Evolutionary conservation across 441 rosid species (phyloP).

Genomic region (Pelargonium australe): DNA sequence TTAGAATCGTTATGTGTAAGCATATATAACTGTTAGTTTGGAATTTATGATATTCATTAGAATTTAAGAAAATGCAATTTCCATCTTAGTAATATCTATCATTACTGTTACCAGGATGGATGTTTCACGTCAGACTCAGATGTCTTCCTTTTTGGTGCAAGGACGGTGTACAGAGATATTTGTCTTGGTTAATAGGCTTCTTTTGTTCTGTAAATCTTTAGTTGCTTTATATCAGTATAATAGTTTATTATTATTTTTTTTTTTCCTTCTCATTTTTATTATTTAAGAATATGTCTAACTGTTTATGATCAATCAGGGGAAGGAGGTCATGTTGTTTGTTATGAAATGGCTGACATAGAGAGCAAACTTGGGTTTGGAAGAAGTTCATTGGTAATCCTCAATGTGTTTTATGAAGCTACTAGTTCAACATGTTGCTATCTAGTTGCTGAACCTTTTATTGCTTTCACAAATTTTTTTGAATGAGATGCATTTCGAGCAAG

Average conservation of each 20-base stretch:
- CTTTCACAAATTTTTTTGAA: conserved; percentile 1
- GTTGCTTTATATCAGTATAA: conserved; percentile 7
- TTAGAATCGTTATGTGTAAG: conserved; percentile 74
- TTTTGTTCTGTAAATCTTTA: conserved; percentile 11
- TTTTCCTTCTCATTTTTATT: background rate
- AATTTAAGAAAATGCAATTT: conserved; percentile 7
- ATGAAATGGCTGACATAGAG: conserved; percentile 85
- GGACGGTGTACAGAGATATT: conserved; percentile 84
- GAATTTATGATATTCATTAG: background rate
- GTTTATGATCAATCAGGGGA: conserved; percentile 52
- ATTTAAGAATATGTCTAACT: conserved; percentile 16
- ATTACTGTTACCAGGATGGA: conserved; percentile 54
- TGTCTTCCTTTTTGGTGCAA: conserved; percentile 87
- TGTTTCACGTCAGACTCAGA: conserved; percentile 92
- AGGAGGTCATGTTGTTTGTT: conserved; percentile 73
- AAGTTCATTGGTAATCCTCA: conserved; percentile 65
- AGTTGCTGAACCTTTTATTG: background rate
- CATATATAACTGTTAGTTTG: conserved; percentile 1
- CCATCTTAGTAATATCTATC: background rate
- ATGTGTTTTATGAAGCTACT: conserved; percentile 11
- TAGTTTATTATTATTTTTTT: background rate
- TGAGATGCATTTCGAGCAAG: background rate
- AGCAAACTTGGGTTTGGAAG: conserved; percentile 81
- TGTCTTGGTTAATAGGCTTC: conserved; percentile 52
- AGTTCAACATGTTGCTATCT: conserved; percentile 12